These are phyloP conservation scores for Castanospermum australe DNA, from an alignment of 306 rosid species.

Conservation along the genomic window DNA sequence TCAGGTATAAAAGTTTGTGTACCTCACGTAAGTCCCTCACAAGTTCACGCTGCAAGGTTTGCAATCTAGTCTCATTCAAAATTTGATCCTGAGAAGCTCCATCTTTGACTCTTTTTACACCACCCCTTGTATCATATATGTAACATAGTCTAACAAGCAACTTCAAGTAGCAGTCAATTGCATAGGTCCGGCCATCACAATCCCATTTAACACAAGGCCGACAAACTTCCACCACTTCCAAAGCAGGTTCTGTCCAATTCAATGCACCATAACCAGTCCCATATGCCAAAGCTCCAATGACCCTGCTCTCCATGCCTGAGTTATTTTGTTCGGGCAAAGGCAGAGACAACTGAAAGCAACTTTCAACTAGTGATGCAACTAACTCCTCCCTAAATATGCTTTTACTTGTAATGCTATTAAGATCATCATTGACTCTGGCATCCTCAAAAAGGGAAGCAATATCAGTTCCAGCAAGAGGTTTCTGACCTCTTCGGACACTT, in stretches of 20 bases:
- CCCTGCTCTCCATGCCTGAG: constrained; percentile 96
- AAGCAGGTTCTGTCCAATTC: constrained; percentile 97
- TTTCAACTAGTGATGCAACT: constrained; percentile 94
- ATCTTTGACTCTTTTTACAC: constrained; percentile 92
- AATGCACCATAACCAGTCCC: constrained; percentile 99
- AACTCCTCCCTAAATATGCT: constrained; percentile 94
- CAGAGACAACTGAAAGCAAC: constrained; percentile 97
- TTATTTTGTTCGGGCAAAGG: constrained; percentile 96
- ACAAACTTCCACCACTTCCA: constrained; percentile 98
- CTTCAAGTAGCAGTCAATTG: constrained; percentile 95
- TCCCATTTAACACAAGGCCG: constrained; percentile 98
- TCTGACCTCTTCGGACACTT: constrained; percentile 98
- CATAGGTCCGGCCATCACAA: constrained; percentile 97
- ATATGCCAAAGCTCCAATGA: constrained; percentile 97
- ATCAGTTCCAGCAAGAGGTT: constrained; percentile 97
- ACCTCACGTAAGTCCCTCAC: constrained; percentile 88
- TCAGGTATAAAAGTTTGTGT: constrained; percentile 9
- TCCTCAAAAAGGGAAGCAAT: constrained; percentile 98
- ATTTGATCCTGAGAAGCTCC: constrained; percentile 99
- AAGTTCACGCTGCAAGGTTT: constrained; percentile 88
- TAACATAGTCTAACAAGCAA: constrained; percentile 93
- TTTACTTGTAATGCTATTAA: constrained; percentile 80
- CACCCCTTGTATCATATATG: constrained; percentile 92
- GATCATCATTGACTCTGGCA: constrained; percentile 86
- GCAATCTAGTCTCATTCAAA: constrained; percentile 96